phyloP scores from a whole-genome alignment of 2,329 filamentous ascomycete genomes.

The Colletotrichum phormii region DNA sequence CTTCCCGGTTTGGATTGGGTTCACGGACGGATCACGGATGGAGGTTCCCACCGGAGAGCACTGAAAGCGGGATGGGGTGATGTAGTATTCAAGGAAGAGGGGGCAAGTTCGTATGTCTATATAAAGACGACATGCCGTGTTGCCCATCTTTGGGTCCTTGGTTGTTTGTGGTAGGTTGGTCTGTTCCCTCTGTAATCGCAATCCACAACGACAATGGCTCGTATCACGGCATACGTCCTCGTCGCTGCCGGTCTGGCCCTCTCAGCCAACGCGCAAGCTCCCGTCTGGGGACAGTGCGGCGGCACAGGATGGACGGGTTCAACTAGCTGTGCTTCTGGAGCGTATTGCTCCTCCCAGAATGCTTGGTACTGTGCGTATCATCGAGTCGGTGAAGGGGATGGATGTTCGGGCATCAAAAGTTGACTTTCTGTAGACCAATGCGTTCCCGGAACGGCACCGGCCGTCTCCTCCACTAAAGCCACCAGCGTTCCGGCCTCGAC shows the following conservation, averaged over 20 bases:
- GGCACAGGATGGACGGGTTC: slow-evolving; percentile 51
- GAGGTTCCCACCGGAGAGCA: neutral
- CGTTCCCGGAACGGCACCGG: slow-evolving; percentile 25
- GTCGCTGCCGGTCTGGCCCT: slow-evolving; percentile 6
- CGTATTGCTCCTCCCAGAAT: slow-evolving; percentile 49
- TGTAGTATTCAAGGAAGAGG: neutral
- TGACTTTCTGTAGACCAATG: slow-evolving; percentile 19
- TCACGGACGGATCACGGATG: neutral
- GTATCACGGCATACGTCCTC: slow-evolving; percentile 5
- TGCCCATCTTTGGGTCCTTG: neutral
- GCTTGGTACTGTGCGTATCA: slow-evolving; percentile 64
- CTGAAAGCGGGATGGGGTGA: neutral
- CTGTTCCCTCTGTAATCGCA: neutral
- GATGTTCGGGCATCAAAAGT: too few relatives aligned
- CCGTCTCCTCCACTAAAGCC: neutral
- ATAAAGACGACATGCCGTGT: neutral
- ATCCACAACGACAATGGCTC: slow-evolving; percentile 17
- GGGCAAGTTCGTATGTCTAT: neutral
- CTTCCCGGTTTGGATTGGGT: neutral
- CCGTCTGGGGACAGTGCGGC: slow-evolving; percentile 53
- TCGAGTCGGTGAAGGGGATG: neutral
- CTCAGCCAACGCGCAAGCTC: slow-evolving; percentile 24
- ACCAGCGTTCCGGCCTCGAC: slow-evolving; percentile 19
- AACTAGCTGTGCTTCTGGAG: slow-evolving; percentile 54
- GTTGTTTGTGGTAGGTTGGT: neutral